Evolutionary conservation across 441 rosid species (phyloP), one percentile per base, ranked within the genome.

Genomic region (Pelargonium citronellum): DNA sequence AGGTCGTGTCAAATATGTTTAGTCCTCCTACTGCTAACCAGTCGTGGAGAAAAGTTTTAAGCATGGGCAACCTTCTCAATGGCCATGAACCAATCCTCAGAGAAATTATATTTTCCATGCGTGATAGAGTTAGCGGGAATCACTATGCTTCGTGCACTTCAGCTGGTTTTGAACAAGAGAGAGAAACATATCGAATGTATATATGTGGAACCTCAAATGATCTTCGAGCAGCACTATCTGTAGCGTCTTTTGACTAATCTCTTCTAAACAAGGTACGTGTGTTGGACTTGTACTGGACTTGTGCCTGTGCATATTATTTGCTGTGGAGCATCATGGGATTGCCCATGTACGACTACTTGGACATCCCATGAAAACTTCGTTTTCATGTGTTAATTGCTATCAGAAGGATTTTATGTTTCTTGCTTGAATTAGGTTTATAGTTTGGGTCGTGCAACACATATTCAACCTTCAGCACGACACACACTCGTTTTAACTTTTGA

Each of bases 51-150:
- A 95, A 89, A 84, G 98, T 92, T 71, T 64, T 95, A 70, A 95
- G 99, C 76, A 92, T 92, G 97, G 99, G 99, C 15, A 95, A 95
- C 81, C 92, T 88, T 73, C 90, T 95, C 10, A 95, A 91, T 57
- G 97, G 99, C 64, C 99, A 95, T 15, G 99, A 92, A 76, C 99
- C 99, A 0, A 78, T 84, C 51, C 78, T 82, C 60, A 78, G 99
- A 79, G 98, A 95, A 76, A 85, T 91, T 10, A 78, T 91, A 81
- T 92, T 95, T 71, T 84, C 92, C 4, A 74, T 71, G 69, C 86
- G 81, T 0, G 96, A 95, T 43, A 77, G 73, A 49, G 77, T 78
- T 58, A 77, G 80, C 53, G 85, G 82, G 19, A 83, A 75, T 79
- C 93, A 89, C 55, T 86, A 88, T n/a, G 89, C 96, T 0, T 75